Conservation (phyloP, 2,329 filamentous ascomycete genomes). For the Clathrospora elynae region DNA sequence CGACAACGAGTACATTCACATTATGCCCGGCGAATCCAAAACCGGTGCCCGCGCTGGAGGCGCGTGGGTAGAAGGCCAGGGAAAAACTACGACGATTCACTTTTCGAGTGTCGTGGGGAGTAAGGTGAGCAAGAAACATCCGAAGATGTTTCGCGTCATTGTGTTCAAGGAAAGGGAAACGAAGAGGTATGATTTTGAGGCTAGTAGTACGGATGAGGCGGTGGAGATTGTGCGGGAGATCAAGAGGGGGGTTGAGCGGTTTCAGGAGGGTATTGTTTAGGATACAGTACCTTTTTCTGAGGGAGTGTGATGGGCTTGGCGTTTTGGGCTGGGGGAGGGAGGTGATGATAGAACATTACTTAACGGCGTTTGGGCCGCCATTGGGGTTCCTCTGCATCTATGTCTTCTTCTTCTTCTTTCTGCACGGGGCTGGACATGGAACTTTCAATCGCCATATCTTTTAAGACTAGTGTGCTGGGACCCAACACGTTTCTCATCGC, state of each 20-base stretch:
- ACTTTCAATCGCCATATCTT: too few species aligned
- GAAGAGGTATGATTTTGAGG: conserved; percentile 85
- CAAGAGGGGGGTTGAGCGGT: conserved; percentile 74
- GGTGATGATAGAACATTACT: too few species aligned
- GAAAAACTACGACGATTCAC: conserved; percentile 79
- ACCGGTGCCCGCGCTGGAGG: conserved; percentile 50
- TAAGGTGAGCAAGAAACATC: conserved; percentile 79
- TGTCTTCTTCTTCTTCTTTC: too few species aligned
- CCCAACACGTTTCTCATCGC: too few species aligned
- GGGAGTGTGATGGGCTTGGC: too few species aligned
- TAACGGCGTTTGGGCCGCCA: too few species aligned
- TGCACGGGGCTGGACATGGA: too few species aligned
- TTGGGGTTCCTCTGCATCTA: too few species aligned
- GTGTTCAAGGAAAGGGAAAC: conserved; percentile 77
- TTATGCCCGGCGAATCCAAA: conserved; percentile 68
- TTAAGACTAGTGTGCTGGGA: too few species aligned
- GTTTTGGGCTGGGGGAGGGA: too few species aligned
- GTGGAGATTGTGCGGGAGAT: conserved; percentile 79
- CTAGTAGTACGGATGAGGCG: conserved; percentile 72
- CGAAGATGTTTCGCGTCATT: conserved; percentile 78
- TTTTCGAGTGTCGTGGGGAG: conserved; percentile 82
- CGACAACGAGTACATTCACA: conserved; percentile 85
- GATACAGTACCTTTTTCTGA: too few species aligned
- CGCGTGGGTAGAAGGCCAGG: conserved; percentile 47
- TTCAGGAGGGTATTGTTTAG: conserved; percentile 56